Evolutionary conservation across 192 early-diverging fungal genomes (phyloP), one percentile per base, ranked within the genome.

Genomic region (Coemansia reversa): DNA sequence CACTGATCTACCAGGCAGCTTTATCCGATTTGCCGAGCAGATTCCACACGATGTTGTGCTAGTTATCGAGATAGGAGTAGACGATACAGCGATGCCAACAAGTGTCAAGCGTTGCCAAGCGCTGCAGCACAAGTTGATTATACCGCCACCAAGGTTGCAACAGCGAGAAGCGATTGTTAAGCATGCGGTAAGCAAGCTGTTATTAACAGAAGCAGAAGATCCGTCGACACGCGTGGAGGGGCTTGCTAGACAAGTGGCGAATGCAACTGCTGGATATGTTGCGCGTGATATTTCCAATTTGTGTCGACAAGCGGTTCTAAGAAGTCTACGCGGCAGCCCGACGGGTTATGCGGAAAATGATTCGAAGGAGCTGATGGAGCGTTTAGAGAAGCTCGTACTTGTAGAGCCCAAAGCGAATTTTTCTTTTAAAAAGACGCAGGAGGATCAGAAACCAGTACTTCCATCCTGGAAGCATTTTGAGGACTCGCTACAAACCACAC

Each of bases 401-500:
- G 35, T 9, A 11, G 35, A 39, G 25, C 56, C 60, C 3, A 18
- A 67, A 16, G 14, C 52, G 27, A 23, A 11, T 39, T 39, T 11
- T 11, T 39, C 35, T 39, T 39, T 39, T 12, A 12, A 11, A 6
- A 11, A 39, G 35, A 11, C 35, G 8, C 35, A 18, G 7, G 0
- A 25, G 8, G 51, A 18, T 9, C 30, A 30, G 2, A 19, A 20
- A 7, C 3, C 55, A 24, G 9, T 8, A 20, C 47, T 62, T 18
- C 67, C 60, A 20, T 27, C 29, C 6, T 75, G 69, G 70, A 19
- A 49, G 5, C 51, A 72, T 42, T 76, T 83, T 63, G 60, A 58
- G 7, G 52, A 63, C 19, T 84, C 88, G 0, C 57, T 92, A 18
- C 60, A 75, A 11, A 79, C 72, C 5, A 83, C 89, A 9, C 72